phyloP scores from a whole-genome alignment of 257 asterid species.

The Haberlea rhodopensis region DNA sequence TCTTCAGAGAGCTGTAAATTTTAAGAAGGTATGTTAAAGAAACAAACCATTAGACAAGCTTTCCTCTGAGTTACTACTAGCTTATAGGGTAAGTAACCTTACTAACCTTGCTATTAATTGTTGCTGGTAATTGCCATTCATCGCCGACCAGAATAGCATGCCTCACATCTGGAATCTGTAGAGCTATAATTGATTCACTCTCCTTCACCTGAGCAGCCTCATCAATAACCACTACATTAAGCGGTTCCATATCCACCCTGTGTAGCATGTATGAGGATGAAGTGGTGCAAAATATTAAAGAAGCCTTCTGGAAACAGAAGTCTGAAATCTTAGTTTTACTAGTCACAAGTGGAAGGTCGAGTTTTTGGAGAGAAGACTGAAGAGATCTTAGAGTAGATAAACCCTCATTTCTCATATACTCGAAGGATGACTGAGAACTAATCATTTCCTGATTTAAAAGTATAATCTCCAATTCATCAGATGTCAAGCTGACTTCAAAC shows the following conservation, averaged over 20 bases:
- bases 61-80: neutral
- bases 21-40: neutral
- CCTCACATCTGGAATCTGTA: slow-evolving; percentile 39
- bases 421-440: slow-evolving; percentile 22
- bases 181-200: slow-evolving; percentile 51
- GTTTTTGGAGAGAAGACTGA: slow-evolving; percentile 25
- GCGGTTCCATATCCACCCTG: slow-evolving; percentile 26
- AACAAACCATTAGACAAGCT: neutral
- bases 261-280: slow-evolving; percentile 45
- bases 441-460: slow-evolving; percentile 19
- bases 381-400: slow-evolving; percentile 31
- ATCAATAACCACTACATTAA: slow-evolving; percentile 48
- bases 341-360: slow-evolving; percentile 29
- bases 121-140: slow-evolving; percentile 52
- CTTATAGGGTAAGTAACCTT: neutral
- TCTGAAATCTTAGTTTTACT: slow-evolving; percentile 1
- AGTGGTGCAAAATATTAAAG: slow-evolving; percentile 53
- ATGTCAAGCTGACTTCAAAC: slow-evolving; percentile 32
- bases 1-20: slow-evolving; percentile 35
- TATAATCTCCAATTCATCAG: slow-evolving; percentile 31
- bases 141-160: slow-evolving; percentile 58
- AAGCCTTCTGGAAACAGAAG: slow-evolving; percentile 42
- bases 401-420: slow-evolving; percentile 26
- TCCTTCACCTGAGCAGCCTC: slow-evolving; percentile 68
- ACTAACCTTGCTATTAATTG: slow-evolving; percentile 46